Base-by-base conservation (phyloP, 2,329 filamentous ascomycete genomes). In the Neospermospora avenae region DNA sequence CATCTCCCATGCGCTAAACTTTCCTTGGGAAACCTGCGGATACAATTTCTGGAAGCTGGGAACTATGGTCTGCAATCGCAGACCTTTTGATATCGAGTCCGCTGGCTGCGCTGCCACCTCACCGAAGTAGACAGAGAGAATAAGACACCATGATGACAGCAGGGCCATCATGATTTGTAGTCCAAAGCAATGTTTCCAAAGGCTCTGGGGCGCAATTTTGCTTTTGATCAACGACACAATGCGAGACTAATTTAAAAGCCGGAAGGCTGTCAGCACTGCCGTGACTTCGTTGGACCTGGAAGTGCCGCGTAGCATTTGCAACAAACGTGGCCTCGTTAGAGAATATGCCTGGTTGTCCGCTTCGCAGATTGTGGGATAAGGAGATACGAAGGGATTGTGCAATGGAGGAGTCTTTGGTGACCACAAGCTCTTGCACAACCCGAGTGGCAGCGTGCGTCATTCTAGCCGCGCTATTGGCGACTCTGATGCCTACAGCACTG, bases 1-100 rank as follows among this genome's bases (percentile, higher is more conserved):
- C 64, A 68, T 67, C 24, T 67, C 67, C 65, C 63, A 66, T 37
- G 61, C 18, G 39, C 54, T 62, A 31, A 68, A 56, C 24, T 28
- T 55, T 3, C 56, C 60, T 31, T 65, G 60, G 3, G 58, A 61
- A 20, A 60, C 57, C 22, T 62, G 62, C 14, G 57, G 62, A 59
- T 60, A 65, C 7, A 68, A 24, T 37, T 59, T 58, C 24, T 63
- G 61, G 39, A 66, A 41, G 11, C 35, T 62, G 13, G 67, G 63
- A 41, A 61, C 46, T 37, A 65, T 24, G 44, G 67, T 55, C 25
- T 63, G 64, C 14, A 59, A 18, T 39, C 60, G 59, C 20, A 60
- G 34, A 41, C 35, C 45, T 18, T 39, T 60, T 56, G 62, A 54
- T 52, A 63, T 39, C 28, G 51, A 54, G 6, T 54, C 37, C 35